Evolutionary conservation across 2,329 filamentous ascomycete species (phyloP).

Genomic region (Calonectria honghensis): DNA sequence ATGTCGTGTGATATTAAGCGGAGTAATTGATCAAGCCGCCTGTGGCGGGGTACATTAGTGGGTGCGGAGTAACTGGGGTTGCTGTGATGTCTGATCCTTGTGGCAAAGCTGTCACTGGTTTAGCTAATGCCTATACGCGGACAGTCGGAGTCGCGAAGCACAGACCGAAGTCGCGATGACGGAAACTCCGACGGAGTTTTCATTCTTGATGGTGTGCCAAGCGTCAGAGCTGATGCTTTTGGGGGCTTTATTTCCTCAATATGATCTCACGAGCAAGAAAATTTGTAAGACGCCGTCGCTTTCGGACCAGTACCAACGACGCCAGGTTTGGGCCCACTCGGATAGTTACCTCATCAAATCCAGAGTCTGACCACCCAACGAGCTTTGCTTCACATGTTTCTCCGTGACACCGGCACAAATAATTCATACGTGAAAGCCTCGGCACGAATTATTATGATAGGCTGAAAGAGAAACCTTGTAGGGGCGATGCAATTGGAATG

Average conservation of each 20-base stretch:
- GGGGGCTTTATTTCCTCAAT: background rate
- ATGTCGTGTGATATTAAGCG: background rate
- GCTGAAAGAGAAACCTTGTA: background rate
- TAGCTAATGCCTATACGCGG: background rate
- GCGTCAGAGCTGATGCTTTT: background rate
- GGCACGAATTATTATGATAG: background rate
- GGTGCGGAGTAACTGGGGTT: background rate
- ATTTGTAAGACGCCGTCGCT: background rate
- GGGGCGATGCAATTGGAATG: too few relatives aligned
- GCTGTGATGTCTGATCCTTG: background rate
- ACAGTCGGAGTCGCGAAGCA: background rate
- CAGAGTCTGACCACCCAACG: background rate
- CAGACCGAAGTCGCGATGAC: background rate
- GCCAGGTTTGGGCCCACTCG: background rate
- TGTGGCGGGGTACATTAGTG: background rate
- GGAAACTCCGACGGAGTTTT: background rate
- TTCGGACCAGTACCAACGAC: background rate
- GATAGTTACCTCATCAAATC: background rate
- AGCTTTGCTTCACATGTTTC: background rate
- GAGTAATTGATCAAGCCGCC: background rate
- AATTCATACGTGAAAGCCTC: background rate
- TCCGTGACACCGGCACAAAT: background rate
- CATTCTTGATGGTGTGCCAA: background rate
- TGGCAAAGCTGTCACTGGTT: background rate
- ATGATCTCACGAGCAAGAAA: background rate